phyloP scores from a whole-genome alignment of 257 asterid species.

The Solanum piurae region DNA sequence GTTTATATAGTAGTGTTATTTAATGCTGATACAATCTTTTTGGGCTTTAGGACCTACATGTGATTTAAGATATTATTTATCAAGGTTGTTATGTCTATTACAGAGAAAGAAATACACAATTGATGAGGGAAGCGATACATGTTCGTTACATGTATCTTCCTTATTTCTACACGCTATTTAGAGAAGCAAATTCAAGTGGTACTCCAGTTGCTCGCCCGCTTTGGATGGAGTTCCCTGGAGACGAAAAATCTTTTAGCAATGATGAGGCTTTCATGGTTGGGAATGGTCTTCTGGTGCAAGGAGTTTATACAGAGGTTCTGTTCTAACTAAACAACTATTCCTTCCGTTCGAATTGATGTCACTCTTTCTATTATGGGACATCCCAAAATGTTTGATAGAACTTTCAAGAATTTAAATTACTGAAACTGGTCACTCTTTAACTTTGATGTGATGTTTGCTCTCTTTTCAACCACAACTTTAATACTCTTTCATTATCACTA shows the following conservation, averaged over 20 bases:
- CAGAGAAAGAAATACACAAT: slow-evolving; percentile 78
- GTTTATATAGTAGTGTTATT: not conserved
- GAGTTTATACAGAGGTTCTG: slow-evolving; percentile 73
- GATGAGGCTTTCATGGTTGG: slow-evolving; percentile 99
- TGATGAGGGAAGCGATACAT: slow-evolving; percentile 80
- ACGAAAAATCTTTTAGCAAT: slow-evolving; percentile 64
- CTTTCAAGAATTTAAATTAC: not conserved
- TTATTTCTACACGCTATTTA: slow-evolving; percentile 81
- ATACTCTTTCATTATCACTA: not conserved
- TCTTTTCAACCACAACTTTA: not conserved
- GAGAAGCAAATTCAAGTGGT: slow-evolving; percentile 88
- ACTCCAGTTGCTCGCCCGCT: slow-evolving; percentile 89
- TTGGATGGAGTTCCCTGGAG: slow-evolving; percentile 96
- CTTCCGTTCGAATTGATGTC: not conserved
- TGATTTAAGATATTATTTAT: not conserved
- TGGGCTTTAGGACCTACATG: not conserved
- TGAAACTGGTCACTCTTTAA: not conserved
- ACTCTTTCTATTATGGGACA: not conserved
- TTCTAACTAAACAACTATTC: not conserved
- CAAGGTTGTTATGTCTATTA: slow-evolving; percentile 3
- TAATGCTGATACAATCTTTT: not conserved
- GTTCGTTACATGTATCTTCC: slow-evolving; percentile 85
- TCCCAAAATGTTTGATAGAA: not conserved
- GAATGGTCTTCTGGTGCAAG: slow-evolving; percentile 85
- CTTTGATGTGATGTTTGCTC: not conserved